Conservation (phyloP, 2,329 filamentous ascomycete species). For the Parastagonospora nodorum region DNA sequence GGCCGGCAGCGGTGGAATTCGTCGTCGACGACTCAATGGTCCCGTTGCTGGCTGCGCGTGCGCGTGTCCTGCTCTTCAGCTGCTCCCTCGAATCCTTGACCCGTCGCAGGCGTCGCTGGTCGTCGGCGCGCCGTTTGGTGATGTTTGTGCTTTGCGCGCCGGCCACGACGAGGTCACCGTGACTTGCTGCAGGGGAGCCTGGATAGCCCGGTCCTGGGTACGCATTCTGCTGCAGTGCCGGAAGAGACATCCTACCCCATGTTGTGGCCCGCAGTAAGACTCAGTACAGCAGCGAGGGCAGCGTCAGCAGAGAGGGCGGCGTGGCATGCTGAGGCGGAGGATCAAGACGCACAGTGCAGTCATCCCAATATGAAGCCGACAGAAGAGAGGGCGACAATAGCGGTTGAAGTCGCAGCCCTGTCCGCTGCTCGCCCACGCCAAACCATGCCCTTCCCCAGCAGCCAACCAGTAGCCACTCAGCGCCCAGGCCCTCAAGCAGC, state of each 20-base stretch:
- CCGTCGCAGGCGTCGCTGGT: conserved; percentile 39
- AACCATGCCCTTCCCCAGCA: conserved; percentile 30
- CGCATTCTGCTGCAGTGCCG: conserved; percentile 39
- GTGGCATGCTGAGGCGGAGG: conserved; percentile 20
- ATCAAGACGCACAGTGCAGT: conserved; percentile 28
- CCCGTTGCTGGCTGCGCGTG: conserved; percentile 38
- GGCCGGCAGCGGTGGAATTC: conserved; percentile 35
- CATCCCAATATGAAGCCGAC: conserved; percentile 25
- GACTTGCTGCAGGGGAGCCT: conserved; percentile 30
- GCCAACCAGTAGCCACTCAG: not conserved
- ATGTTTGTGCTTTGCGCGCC: conserved; percentile 33
- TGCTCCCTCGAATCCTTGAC: conserved; percentile 47
- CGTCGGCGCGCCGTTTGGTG: conserved; percentile 35
- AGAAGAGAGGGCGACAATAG: conserved; percentile 9
- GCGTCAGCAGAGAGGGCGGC: conserved; percentile 22
- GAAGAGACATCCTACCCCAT: conserved; percentile 45
- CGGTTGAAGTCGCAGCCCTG: conserved; percentile 32
- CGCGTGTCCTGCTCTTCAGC: conserved; percentile 39
- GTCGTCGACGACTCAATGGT: conserved; percentile 37
- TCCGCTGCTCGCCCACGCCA: conserved; percentile 26
- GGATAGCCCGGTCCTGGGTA: conserved; percentile 25
- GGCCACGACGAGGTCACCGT: conserved; percentile 30
- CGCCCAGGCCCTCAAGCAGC: not conserved
- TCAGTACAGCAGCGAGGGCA: conserved; percentile 13
- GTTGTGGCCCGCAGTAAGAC: conserved; percentile 23